Evolutionary conservation across 169 alveolate species (phyloP).

Genomic region (Eimeria maxima): DNA sequence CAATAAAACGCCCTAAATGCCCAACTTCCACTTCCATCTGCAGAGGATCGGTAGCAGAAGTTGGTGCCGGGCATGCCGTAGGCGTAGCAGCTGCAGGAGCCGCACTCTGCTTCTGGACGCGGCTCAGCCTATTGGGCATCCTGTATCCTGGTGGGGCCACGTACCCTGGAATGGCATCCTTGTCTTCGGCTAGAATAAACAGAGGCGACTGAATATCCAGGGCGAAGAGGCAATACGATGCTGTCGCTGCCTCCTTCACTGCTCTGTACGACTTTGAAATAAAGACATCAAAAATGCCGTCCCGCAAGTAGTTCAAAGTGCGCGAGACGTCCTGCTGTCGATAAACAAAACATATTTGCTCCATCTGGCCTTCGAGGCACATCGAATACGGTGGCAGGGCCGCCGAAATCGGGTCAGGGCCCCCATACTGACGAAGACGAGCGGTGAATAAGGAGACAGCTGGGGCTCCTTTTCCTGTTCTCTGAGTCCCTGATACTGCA

Average conservation of each 20-base stretch:
- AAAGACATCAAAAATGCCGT: slow-evolving; percentile 92
- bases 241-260: slow-evolving; percentile 91
- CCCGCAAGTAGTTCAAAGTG: slow-evolving; percentile 90
- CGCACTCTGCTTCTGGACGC: neutral
- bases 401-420: slow-evolving; percentile 54
- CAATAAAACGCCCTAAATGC: slow-evolving; percentile 86
- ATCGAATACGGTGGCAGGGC: slow-evolving; percentile 61
- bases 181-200: slow-evolving; percentile 87
- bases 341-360: slow-evolving; percentile 83
- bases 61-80: neutral
- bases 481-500: neutral
- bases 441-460: slow-evolving; percentile 55
- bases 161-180: slow-evolving; percentile 84
- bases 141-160: slow-evolving; percentile 48
- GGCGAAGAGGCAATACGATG: slow-evolving; percentile 85
- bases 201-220: slow-evolving; percentile 86
- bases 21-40: slow-evolving; percentile 83
- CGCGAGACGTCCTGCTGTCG: slow-evolving; percentile 89
- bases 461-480: neutral
- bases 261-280: slow-evolving; percentile 90
- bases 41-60: neutral
- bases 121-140: slow-evolving; percentile 28
- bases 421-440: slow-evolving; percentile 67
- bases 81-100: neutral
- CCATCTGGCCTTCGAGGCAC: slow-evolving; percentile 70